Conservation (phyloP, 768 basidiomycete species). For the Suillus americanus region DNA sequence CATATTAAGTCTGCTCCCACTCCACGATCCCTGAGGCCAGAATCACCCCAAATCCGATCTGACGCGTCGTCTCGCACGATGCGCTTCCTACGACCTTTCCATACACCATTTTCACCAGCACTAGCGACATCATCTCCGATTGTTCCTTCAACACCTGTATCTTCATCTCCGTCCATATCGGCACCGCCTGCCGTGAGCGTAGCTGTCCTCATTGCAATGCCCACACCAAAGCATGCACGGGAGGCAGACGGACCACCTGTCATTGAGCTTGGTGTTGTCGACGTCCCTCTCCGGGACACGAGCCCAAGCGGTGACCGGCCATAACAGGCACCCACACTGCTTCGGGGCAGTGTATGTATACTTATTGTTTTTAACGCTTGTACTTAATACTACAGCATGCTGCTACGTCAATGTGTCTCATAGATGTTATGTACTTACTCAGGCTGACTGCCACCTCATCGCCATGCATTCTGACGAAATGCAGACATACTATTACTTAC, state of each 20-base stretch:
- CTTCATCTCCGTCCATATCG: constrained; percentile 10
- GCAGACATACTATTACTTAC: neutral
- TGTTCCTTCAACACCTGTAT: neutral
- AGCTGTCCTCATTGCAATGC: constrained; percentile 48
- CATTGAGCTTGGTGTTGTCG: constrained; percentile 33
- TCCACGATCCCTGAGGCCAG: neutral
- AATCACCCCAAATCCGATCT: constrained; percentile 2
- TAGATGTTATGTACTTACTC: neutral
- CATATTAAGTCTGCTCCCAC: constrained; percentile 18
- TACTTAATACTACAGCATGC: neutral
- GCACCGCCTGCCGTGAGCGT: constrained; percentile 32
- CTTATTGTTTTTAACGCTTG: neutral
- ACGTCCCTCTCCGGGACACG: constrained; percentile 9
- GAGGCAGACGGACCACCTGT: constrained; percentile 30
- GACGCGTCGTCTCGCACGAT: constrained; percentile 12
- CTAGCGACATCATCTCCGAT: constrained; percentile 8
- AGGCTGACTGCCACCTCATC: neutral
- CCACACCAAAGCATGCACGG: constrained; percentile 13
- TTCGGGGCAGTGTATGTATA: neutral
- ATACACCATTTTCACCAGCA: constrained; percentile 15
- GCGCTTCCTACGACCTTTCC: constrained; percentile 20
- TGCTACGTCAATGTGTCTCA: neutral
- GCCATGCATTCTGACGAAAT: neutral
- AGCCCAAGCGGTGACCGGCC: neutral
- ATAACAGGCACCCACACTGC: neutral